Evolutionary conservation across 2,329 filamentous ascomycete species (phyloP).

Genomic region (Coniochaeta sp.): DNA sequence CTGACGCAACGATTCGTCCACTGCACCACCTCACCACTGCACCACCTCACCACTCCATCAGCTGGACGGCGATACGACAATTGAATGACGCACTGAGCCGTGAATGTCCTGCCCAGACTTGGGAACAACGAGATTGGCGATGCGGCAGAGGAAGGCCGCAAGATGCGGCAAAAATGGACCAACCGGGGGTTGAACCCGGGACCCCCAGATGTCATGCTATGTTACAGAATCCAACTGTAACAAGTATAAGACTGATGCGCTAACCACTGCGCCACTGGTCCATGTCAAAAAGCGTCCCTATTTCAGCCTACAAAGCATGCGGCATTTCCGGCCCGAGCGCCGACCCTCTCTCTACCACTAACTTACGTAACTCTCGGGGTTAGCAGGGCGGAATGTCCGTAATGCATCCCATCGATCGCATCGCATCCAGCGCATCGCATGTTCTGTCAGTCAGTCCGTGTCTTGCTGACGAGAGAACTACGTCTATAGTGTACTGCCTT

Average conservation of each 20-base stretch:
- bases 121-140: no score
- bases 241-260: constrained; percentile 1
- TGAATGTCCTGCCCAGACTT: no score
- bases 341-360: not conserved
- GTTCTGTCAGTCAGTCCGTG: no score
- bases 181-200: constrained; percentile 1
- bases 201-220: not conserved
- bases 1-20: no score
- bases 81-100: no score
- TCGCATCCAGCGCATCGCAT: not conserved
- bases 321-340: not conserved
- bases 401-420: not conserved
- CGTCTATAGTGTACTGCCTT: no score
- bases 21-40: no score
- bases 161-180: not conserved
- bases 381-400: not conserved
- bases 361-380: not conserved
- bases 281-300: not conserved
- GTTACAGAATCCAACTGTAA: not conserved
- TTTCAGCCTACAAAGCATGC: not conserved
- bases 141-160: not conserved
- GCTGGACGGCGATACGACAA: no score
- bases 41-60: no score
- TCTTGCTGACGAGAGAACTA: no score
- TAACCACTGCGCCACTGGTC: constrained; percentile 1